These are phyloP conservation scores for Hibiscus tridactylites DNA, from an alignment of 345 rosid genomes.

Conservation along the genomic window DNA sequence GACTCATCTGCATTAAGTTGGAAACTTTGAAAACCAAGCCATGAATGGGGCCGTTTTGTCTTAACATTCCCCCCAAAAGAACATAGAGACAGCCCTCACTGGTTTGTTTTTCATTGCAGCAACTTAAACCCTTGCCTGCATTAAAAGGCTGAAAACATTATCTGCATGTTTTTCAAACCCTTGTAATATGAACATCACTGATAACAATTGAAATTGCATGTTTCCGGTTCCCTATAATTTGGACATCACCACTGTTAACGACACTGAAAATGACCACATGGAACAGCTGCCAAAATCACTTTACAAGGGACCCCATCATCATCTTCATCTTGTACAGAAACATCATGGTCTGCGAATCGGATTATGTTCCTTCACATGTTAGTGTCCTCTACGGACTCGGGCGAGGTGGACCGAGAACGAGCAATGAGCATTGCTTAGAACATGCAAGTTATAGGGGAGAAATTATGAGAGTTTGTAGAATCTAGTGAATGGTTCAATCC, in stretches of 20 bases:
- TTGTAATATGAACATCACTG: too few relatives aligned
- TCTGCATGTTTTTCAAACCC: too few relatives aligned
- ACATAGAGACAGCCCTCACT: conserved; percentile 7
- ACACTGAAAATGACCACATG: not conserved
- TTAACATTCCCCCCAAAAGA: not conserved
- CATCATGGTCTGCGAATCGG: not conserved
- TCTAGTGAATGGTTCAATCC: not conserved
- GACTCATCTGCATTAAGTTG: not conserved
- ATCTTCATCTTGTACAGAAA: conserved; percentile 1
- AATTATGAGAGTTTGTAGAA: not conserved
- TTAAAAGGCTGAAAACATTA: not conserved
- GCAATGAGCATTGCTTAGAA: not conserved
- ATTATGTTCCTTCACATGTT: not conserved
- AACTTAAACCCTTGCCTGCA: not conserved
- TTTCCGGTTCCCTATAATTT: too few relatives aligned
- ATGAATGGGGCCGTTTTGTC: not conserved
- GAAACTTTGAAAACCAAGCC: not conserved
- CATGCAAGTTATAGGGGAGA: not conserved
- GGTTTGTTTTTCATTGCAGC: not conserved
- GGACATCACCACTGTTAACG: too few relatives aligned
- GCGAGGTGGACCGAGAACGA: not conserved
- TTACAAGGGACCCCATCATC: not conserved
- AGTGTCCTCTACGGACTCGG: not conserved
- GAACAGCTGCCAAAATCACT: not conserved
- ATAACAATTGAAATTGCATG: too few relatives aligned